These are phyloP conservation scores for Trichoderma atroviride DNA, from an alignment of 2,329 filamentous ascomycete species.

Conservation along the genomic window DNA sequence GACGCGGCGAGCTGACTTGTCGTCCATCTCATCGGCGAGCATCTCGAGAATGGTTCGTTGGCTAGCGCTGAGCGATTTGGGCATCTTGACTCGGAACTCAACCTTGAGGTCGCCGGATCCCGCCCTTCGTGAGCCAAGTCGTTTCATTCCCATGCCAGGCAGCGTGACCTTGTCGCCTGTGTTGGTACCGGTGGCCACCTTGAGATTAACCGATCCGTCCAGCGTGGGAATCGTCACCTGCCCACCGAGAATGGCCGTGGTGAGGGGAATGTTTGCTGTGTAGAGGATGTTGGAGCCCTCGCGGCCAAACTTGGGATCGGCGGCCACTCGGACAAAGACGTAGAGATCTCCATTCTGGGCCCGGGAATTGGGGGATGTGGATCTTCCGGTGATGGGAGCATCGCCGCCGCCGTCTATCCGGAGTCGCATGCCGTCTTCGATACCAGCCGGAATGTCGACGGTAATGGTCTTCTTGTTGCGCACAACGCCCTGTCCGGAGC, in stretches of 20 bases:
- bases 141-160: constrained; percentile 91
- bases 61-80: constrained; percentile 88
- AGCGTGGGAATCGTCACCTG: constrained; percentile 88
- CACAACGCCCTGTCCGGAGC: constrained; percentile 80
- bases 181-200: constrained; percentile 86
- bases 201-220: constrained; percentile 86
- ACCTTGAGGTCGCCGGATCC: constrained; percentile 82
- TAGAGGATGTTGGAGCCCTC: constrained; percentile 89
- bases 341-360: constrained; percentile 85
- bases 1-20: constrained; percentile 86
- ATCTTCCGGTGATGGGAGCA: constrained; percentile 74
- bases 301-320: constrained; percentile 86
- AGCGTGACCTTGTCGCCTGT: constrained; percentile 92
- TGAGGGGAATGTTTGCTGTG: constrained; percentile 87
- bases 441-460: constrained; percentile 90
- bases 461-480: constrained; percentile 81
- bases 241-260: constrained; percentile 88
- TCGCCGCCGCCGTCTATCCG: constrained; percentile 86
- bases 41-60: constrained; percentile 93
- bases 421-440: constrained; percentile 95
- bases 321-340: constrained; percentile 84
- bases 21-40: constrained; percentile 93
- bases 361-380: constrained; percentile 62
- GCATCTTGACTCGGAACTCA: constrained; percentile 94
- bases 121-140: constrained; percentile 68